Evolutionary conservation across 2,329 filamentous ascomycete species (phyloP), one percentile per base, ranked within the genome.

Genomic region (Monilinia polystroma): DNA sequence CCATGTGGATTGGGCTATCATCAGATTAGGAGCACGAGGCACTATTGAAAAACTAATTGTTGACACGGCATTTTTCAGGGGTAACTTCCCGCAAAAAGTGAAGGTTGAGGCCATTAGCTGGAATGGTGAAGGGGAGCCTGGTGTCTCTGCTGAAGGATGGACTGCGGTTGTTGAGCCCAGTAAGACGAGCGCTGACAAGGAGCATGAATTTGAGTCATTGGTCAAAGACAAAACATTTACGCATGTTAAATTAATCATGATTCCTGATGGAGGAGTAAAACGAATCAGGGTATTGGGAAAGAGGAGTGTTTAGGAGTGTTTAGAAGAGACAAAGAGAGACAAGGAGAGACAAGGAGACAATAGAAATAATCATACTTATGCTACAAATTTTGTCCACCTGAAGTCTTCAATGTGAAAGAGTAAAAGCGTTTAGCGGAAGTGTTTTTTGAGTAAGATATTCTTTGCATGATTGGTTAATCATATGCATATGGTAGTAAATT

Each of bases 251-350:
- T 82, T 98, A 52, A 66, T 75, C 10, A 95, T 97, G 76, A 92
- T 97, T 72, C 94, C 94, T 0, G 93, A 98, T 78, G 93, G 94
- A 45, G 93, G 94, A 32, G 90, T 97, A 3, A 97, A 96, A 86
- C 83, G 93, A 70, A 84, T 97, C 71, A 86, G 92, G 56, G 87
- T 94, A 2, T 88, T 91, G 77, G 91, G 90, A 2, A 87, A 84
- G 75, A 82, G 87, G 52, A 70, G 67, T 56, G 45, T 69, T 54
- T 74, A 71, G 35, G 43, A 29, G 14, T 32, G 47, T 23, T 23
- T 23, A 6, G 6, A 41, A 10, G 16, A 45, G 11, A 63, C 11
- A 49, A 45, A 32, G 29, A 47, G 29, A 49, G 29, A 29, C 29
- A 29, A 7, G 7, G 26, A 10, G 16, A 45, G 11, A 63, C 11